Evolutionary conservation across 176 grass and related monocot genomes (phyloP).

Genomic region (Hsuehochloa calcarea): DNA sequence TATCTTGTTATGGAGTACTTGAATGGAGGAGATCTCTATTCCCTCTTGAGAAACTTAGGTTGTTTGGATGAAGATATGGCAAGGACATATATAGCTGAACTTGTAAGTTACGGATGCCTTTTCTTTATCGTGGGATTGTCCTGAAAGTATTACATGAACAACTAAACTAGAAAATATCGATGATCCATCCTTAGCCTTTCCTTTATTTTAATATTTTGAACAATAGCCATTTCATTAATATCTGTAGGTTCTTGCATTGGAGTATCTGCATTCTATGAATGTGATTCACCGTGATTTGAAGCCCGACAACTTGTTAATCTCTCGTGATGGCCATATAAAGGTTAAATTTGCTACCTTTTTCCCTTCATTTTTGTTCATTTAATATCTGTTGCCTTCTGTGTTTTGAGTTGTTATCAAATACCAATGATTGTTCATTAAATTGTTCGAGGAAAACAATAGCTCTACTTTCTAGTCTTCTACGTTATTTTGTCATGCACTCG

Average conservation of each 20-base stretch:
- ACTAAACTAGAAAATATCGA: background rate
- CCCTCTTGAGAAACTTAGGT: slow-evolving; percentile 81
- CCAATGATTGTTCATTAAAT: background rate
- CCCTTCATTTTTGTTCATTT: background rate
- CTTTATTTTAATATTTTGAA: background rate
- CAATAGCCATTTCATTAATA: background rate
- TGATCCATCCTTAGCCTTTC: background rate
- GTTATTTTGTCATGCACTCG: background rate
- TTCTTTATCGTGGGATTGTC: background rate
- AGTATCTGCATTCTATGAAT: slow-evolving; percentile 92
- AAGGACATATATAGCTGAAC: slow-evolving; percentile 84
- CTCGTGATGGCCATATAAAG: slow-evolving; percentile 87
- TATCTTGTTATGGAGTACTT: slow-evolving; percentile 99
- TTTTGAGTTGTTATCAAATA: background rate
- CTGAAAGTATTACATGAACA: slow-evolving; percentile 2
- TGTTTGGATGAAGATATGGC: slow-evolving; percentile 96
- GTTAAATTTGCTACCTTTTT: slow-evolving; percentile 24
- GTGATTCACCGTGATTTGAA: slow-evolving; percentile 96
- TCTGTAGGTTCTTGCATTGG: slow-evolving; percentile 78
- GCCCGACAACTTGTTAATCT: slow-evolving; percentile 88
- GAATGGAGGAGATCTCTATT: slow-evolving; percentile 95
- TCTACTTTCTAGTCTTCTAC: slow-evolving; percentile 4
- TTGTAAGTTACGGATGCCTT: slow-evolving; percentile 40
- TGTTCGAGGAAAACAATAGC: background rate
- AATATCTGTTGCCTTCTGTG: background rate